A percentile compares a stretch with the other conserved stretches of the same genome.
Conservation (phyloP, 768 basidiomycete genomes). For the Coprinellus micaceus region DNA sequence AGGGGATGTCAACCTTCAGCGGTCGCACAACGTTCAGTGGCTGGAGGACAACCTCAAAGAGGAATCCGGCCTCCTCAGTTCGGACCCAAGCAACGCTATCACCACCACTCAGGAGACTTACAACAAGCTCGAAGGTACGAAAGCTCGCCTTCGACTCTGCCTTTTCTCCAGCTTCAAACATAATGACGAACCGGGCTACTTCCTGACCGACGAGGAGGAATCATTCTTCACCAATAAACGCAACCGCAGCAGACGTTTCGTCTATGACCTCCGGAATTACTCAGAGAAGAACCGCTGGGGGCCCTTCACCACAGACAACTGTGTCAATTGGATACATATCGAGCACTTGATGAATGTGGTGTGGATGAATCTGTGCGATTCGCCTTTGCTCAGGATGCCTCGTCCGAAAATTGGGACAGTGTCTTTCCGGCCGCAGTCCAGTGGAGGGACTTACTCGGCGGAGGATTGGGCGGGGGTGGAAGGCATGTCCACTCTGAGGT, state of each 20-base stretch:
- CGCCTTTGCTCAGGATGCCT: conserved; percentile 33
- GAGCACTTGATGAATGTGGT: conserved; percentile 57
- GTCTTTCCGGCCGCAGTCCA: conserved; percentile 51
- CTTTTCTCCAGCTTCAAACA: conserved; percentile 25
- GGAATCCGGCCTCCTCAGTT: conserved; percentile 34
- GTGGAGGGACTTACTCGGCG: conserved; percentile 34
- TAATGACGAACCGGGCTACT: conserved; percentile 44
- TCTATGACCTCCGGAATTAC: conserved; percentile 67
- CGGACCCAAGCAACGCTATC: background rate
- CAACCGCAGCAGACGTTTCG: conserved; percentile 48
- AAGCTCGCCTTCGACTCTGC: background rate
- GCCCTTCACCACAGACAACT: conserved; percentile 38
- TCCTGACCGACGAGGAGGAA: conserved; percentile 27
- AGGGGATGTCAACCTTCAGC: conserved; percentile 12
- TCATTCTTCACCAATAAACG: conserved; percentile 33
- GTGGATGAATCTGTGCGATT: conserved; percentile 47
- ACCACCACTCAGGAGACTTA: background rate
- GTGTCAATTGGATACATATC: conserved; percentile 62
- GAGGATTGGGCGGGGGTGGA: conserved; percentile 74
- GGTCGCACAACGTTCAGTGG: conserved; percentile 46
- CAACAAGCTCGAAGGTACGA: background rate
- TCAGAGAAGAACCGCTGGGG: conserved; percentile 50
- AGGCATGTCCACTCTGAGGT: conserved; percentile 27
- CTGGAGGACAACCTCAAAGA: conserved; percentile 35
- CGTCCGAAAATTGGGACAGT: conserved; percentile 50